Conservation (phyloP, 768 basidiomycete genomes). For the Nidularia pulvinata region DNA sequence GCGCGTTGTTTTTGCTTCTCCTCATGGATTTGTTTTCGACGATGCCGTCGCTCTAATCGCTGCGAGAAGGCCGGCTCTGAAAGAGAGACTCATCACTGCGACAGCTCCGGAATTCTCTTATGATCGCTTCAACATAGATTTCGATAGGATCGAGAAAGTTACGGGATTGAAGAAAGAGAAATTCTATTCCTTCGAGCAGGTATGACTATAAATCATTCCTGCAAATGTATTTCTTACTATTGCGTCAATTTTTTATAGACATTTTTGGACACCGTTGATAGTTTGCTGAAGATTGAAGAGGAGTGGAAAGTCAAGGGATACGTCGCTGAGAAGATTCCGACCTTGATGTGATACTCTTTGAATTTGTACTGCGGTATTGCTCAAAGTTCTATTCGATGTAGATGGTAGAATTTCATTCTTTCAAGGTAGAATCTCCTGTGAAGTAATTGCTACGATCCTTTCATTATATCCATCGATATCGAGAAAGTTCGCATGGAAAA, state of each 20-base stretch:
- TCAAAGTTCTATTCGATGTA: too few species aligned
- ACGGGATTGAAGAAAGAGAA: slow-evolving; percentile 27
- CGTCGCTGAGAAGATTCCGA: slow-evolving; percentile 3
- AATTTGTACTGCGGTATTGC: too few species aligned
- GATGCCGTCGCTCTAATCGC: slow-evolving; percentile 18
- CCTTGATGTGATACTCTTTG: neutral
- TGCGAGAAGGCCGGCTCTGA: slow-evolving; percentile 24
- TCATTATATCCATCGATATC: too few species aligned
- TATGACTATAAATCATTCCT: neutral
- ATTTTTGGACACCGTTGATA: slow-evolving; percentile 25
- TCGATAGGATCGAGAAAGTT: slow-evolving; percentile 23
- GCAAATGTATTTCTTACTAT: neutral
- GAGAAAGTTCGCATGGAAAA: too few species aligned
- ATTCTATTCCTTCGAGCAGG: slow-evolving; percentile 21
- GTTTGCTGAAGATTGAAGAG: slow-evolving; percentile 15
- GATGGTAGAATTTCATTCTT: too few species aligned
- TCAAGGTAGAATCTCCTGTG: too few species aligned
- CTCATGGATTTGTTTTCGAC: slow-evolving; percentile 18
- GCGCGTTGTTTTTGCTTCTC: slow-evolving; percentile 25
- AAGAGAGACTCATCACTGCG: slow-evolving; percentile 18
- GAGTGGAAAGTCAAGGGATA: slow-evolving; percentile 15
- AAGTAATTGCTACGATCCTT: too few species aligned
- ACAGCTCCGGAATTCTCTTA: slow-evolving; percentile 8
- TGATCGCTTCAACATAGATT: slow-evolving; percentile 23
- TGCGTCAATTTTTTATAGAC: slow-evolving; percentile 13